Percentiles rank a stretch among this genome's conserved stretches.
phyloP scores from a whole-genome alignment of 1,284 basidiomycete genomes.

The Puccinia brachypodii region DNA sequence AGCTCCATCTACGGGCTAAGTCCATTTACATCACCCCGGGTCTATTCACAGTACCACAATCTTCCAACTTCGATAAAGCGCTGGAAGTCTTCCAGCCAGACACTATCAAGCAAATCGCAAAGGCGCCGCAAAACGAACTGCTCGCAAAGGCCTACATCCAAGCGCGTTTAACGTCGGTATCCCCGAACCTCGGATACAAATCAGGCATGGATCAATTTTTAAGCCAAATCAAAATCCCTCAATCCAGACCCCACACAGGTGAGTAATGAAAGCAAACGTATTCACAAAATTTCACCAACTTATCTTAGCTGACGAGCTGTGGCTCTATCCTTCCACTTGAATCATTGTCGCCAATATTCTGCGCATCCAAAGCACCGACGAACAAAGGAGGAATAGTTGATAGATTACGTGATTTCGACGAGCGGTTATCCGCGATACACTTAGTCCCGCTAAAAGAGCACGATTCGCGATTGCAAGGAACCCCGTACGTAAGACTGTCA shows the following conservation, averaged over 20 bases:
- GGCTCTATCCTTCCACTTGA: not conserved
- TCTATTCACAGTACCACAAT: not conserved
- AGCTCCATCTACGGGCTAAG: not conserved
- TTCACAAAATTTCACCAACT: no score
- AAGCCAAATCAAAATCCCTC: not conserved
- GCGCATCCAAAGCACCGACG: not conserved
- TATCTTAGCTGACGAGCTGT: not conserved
- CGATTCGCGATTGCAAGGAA: not conserved
- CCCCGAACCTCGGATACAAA: not conserved
- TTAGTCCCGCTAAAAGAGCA: not conserved
- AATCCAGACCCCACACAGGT: not conserved
- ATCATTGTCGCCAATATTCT: not conserved
- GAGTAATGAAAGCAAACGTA: not conserved
- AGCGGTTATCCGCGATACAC: not conserved
- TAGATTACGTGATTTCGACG: not conserved
- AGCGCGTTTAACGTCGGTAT: not conserved
- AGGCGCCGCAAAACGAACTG: not conserved
- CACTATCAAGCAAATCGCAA: not conserved
- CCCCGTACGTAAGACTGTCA: not conserved
- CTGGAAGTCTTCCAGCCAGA: not conserved
- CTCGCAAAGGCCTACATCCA: conserved; percentile 1
- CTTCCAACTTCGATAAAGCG: not conserved
- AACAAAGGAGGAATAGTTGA: not conserved
- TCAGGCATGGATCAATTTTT: not conserved
- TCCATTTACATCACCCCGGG: not conserved